Evolutionary conservation across 2,329 filamentous ascomycete genomes (phyloP).

Genomic region (Fusarium fujikuroi): DNA sequence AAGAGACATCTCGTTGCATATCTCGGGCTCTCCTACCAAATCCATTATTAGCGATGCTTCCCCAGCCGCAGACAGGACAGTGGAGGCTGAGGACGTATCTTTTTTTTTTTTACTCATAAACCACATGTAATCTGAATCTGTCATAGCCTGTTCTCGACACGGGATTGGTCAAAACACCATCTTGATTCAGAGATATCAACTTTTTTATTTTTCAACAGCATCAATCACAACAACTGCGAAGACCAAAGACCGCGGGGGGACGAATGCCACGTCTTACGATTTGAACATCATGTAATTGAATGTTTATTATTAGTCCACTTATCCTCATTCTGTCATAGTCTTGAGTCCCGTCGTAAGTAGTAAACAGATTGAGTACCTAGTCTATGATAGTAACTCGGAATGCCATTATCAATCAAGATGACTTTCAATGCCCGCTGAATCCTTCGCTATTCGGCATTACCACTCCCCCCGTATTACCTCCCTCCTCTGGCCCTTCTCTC

Average conservation of each 20-base stretch:
- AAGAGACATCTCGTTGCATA: background rate
- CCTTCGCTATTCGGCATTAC: conserved; percentile 20
- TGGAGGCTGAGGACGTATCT: conserved; percentile 25
- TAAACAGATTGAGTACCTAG: background rate
- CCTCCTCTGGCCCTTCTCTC: background rate
- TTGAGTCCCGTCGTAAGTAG: background rate
- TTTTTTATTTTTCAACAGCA: conserved; percentile 20
- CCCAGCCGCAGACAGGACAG: background rate
- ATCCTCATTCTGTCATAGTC: background rate
- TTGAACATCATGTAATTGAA: background rate
- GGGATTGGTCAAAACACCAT: conserved; percentile 32
- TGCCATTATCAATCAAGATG: conserved; percentile 11
- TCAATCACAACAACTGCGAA: conserved; percentile 9
- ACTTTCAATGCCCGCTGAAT: background rate
- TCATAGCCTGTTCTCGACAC: conserved; percentile 29
- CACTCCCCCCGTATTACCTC: background rate
- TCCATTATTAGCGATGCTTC: background rate
- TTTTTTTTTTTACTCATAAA: conserved; percentile 3
- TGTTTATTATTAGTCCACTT: background rate
- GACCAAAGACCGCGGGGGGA: background rate
- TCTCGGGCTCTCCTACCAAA: conserved; percentile 16
- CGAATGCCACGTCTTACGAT: conserved; percentile 27
- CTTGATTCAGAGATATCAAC: conserved; percentile 39
- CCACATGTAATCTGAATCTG: conserved; percentile 42
- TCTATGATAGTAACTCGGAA: background rate